Evolutionary conservation across 2,329 filamentous ascomycete genomes (phyloP).

Genomic region (Beauveria sp.): DNA sequence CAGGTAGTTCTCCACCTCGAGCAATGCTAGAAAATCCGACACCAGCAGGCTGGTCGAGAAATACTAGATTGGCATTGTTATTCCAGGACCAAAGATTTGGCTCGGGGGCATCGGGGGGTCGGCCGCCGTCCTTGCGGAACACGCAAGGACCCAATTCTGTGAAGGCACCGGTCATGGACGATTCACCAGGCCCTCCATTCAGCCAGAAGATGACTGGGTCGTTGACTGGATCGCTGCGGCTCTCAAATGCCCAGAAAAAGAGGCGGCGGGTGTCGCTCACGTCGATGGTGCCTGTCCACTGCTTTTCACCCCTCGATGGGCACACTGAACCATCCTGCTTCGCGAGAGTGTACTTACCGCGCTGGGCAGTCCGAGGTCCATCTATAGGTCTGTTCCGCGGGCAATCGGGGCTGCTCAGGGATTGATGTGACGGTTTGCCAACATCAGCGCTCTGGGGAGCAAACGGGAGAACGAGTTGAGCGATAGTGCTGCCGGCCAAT

Average conservation of each 20-base stretch:
- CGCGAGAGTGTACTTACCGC: conserved; percentile 12
- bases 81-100: conserved; percentile 17
- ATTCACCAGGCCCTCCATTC: conserved; percentile 19
- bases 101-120: background rate
- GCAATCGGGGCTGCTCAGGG: background rate
- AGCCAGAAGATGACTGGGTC: conserved; percentile 42
- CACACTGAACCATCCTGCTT: conserved; percentile 13
- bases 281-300: conserved; percentile 18
- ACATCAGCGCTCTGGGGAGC: background rate
- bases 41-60: conserved; percentile 46
- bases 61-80: conserved; percentile 29
- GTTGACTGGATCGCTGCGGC: conserved; percentile 17
- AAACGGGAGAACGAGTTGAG: background rate
- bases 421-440: background rate
- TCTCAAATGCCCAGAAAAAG: conserved; percentile 22
- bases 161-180: conserved; percentile 14
- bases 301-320: conserved; percentile 14
- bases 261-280: conserved; percentile 14
- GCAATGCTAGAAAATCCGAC: conserved; percentile 45
- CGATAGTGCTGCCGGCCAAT: background rate
- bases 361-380: conserved; percentile 8
- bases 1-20: conserved; percentile 19
- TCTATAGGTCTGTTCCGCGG: background rate
- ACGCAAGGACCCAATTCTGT: conserved; percentile 15
- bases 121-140: conserved; percentile 4